Evolutionary conservation across 495 filamentous ascomycete species (phyloP), one percentile per base, ranked within the genome.

Genomic region (Aspergillus ellipticus): DNA sequence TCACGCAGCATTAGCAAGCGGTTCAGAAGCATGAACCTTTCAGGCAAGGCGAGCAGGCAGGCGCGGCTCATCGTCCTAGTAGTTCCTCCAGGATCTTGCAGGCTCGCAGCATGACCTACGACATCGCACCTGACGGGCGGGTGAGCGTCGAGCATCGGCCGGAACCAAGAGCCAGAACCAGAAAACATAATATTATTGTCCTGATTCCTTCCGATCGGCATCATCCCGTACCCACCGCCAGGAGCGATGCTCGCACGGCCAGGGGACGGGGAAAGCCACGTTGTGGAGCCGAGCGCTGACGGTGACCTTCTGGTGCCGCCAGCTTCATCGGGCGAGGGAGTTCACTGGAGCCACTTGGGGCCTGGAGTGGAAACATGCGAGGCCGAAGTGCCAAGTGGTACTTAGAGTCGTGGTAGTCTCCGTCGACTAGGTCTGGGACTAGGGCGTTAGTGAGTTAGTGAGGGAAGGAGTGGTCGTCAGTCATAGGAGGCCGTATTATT

Each of bases 211-310:
- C 28, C n/a, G 45, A 48, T 48, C 45, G 45, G 45, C 45, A 29
- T 29, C 45, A 15, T 15, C 21, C 22, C 45, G 45, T 48, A 48
- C 43, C 72, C 66, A 60, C 70, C 52, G 55, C 33, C 48, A 61
- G 53, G 19, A 41, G 55, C 41, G 39, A 51, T 47, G 50, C 56
- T 61, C 60, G 60, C 60, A 61, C 66, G 62, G 66, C 60, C 61
- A 70, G 61, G 66, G 61, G 67, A 63, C 57, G 57, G 60, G 56
- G 63, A 69, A 64, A 55, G 35, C 61, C 62, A 72, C 62, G 65
- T 66, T 67, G 71, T 72, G 71, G 71, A 71, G 60, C 71, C 70
- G 59, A 51, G 43, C 58, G 64, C 62, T 68, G 69, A 69, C 62
- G 59, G 66, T 63, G 61, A 58, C 59, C 70, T 66, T 73, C 67